Percentiles rank a stretch among this genome's conserved stretches.
Conservation (phyloP, 1,284 basidiomycete species). For the Rhodotorula sp. region DNA sequence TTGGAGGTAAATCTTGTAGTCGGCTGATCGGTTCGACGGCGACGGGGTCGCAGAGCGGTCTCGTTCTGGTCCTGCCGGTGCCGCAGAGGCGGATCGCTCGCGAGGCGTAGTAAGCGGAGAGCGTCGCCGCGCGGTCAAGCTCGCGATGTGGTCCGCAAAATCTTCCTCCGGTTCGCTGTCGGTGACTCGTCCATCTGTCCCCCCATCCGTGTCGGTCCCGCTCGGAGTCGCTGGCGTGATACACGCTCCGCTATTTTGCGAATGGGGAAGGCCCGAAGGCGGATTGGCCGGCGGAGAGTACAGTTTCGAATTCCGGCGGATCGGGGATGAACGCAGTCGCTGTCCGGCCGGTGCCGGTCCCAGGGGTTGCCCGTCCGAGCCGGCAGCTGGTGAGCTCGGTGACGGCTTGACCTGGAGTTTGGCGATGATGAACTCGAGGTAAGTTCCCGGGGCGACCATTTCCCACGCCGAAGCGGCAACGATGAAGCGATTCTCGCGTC, state of each 20-base stretch:
- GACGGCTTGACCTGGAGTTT: not conserved
- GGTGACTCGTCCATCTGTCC: constrained; percentile 1
- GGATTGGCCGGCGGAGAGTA: not conserved
- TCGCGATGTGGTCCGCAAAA: too few relatives aligned
- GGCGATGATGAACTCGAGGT: constrained; percentile 4
- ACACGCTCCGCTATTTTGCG: not conserved
- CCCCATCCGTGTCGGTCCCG: constrained; percentile 9
- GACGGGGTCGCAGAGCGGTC: not conserved
- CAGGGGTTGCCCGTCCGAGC: not conserved
- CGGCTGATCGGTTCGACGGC: not conserved
- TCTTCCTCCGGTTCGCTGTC: not conserved
- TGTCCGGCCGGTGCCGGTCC: not conserved
- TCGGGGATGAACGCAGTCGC: not conserved
- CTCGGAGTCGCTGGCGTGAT: constrained; percentile 13
- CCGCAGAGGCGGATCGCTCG: not conserved
- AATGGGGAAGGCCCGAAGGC: not conserved
- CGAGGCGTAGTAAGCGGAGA: not conserved
- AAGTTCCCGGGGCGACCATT: not conserved
- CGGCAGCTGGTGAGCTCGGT: not conserved
- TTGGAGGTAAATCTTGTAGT: not conserved
- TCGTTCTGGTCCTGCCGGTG: not conserved
- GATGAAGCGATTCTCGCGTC: not conserved
- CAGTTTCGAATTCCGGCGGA: not conserved
- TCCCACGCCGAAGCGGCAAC: constrained; percentile 5
- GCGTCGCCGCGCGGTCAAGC: not conserved